Percentiles rank a stretch among this genome's conserved stretches.
These are phyloP conservation scores for Rhipidocladum racemiflorum DNA, from an alignment of 176 grass and related monocot species.

Conservation along the genomic window DNA sequence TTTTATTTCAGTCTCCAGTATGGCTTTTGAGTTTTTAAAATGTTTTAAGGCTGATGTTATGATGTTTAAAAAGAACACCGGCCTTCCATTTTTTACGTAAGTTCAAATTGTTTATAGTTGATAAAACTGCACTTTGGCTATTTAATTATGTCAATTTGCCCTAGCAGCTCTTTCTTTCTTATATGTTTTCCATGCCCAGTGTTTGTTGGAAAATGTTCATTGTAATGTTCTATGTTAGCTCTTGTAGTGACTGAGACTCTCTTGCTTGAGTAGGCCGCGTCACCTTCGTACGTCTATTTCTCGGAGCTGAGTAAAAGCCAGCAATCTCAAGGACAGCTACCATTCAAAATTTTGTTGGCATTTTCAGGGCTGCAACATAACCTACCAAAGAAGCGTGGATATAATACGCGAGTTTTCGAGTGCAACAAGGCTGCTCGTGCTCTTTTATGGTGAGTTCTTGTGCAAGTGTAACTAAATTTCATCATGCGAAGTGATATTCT, in stretches of 20 bases:
- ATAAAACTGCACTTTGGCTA: background rate
- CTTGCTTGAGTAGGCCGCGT: slow-evolving; percentile 54
- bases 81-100: background rate
- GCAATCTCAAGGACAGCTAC: slow-evolving; percentile 36
- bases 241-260: slow-evolving; percentile 26
- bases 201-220: background rate
- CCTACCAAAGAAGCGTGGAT: slow-evolving; percentile 79
- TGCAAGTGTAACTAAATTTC: background rate
- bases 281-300: slow-evolving; percentile 59
- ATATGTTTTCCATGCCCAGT: background rate
- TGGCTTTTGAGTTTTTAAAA: background rate
- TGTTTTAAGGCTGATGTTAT: background rate
- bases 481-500: background rate
- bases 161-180: background rate
- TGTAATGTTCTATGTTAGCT: slow-evolving; percentile 19
- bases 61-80: background rate
- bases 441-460: slow-evolving; percentile 66
- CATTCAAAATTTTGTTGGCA: slow-evolving; percentile 93
- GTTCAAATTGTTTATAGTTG: slow-evolving; percentile 7
- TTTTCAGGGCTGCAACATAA: slow-evolving; percentile 93
- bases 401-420: slow-evolving; percentile 79
- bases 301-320: slow-evolving; percentile 55
- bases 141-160: slow-evolving; percentile 6
- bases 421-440: slow-evolving; percentile 77
- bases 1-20: slow-evolving; percentile 12